Base-by-base conservation (phyloP, 1,284 basidiomycete genomes). In the Cryptococcus sp. region DNA sequence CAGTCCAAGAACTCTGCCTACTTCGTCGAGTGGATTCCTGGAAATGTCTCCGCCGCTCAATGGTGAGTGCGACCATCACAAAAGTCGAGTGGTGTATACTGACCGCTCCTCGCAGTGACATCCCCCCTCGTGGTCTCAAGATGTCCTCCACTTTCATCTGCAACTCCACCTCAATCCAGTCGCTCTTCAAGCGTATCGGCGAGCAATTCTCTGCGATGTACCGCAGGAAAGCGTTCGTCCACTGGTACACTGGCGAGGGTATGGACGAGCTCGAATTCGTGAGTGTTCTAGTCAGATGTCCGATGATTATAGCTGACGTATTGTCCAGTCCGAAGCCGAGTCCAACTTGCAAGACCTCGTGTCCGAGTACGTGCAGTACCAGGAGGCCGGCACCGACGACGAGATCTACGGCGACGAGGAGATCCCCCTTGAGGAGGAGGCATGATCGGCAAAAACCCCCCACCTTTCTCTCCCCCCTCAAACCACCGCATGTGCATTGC, bases 161-260 rank as follows among this genome's bases (percentile, higher is more conserved):
- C 74, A 98, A 98, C 86, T 93, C 91, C 47, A 97, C 93, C 59
- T 91, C 90, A 59, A 97, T 98, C 78, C 93, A 96, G 80, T 93
- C 95, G 80, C 84, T 97, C 66, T 96, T 97, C 90, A 93, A 93
- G 84, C 92, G 93, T 82, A 91, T 95, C 77, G 89, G 87, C 70
- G 91, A 94, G 78, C 94, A 97, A 81, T 98, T 98, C 87, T 91
- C 90, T 61, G 91, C 91, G 80, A 98, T 97, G 95, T 97, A 96
- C 88, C 90, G 93, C 64, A 86, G 94, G 79, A 96, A 96, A 84
- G 94, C 94, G 46, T 97, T 97, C 88, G 88, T 97, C 85, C 93
- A 97, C 81, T 97, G 93, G 91, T 95, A 96, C 82, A 96, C 92
- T 47, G 91, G 93, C 77, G 93, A 95, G 84, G 93, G 94, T 80